A percentile compares a stretch with the other conserved stretches of the same genome.
These are phyloP conservation scores for Tardiomyces blankii DNA, from an alignment of 1,139 yeast genomes.

Conservation along the genomic window DNA sequence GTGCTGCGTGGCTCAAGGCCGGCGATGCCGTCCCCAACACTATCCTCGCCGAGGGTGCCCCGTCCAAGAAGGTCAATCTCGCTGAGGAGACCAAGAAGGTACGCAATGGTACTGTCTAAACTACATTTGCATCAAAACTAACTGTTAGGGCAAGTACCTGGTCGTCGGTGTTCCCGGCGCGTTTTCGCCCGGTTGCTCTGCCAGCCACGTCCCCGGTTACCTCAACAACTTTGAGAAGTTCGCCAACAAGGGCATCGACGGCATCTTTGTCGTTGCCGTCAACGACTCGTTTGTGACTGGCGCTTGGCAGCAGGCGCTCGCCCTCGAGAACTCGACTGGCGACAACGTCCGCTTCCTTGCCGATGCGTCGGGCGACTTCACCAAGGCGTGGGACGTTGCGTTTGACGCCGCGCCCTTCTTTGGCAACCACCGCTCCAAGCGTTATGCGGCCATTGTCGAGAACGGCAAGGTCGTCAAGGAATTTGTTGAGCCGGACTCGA, in stretches of 20 bases:
- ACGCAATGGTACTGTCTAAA: not conserved
- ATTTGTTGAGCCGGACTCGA: constrained; percentile 74
- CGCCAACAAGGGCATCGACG: constrained; percentile 49
- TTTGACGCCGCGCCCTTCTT: constrained; percentile 66
- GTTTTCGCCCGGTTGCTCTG: constrained; percentile 77
- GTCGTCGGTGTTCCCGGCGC: constrained; percentile 88
- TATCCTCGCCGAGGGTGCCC: constrained; percentile 50
- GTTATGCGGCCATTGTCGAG: constrained; percentile 67
- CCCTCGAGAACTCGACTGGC: constrained; percentile 7
- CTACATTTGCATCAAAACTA: not conserved
- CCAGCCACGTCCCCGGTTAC: constrained; percentile 72
- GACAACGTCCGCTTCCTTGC: constrained; percentile 48
- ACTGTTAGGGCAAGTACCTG: constrained; percentile 39
- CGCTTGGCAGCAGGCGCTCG: constrained; percentile 56
- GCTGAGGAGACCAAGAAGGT: constrained; percentile 39
- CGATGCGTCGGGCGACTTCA: constrained; percentile 66
- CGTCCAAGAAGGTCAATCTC: constrained; percentile 53
- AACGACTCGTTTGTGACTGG: constrained; percentile 79
- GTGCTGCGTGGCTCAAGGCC: constrained; percentile 19
- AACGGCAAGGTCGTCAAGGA: constrained; percentile 57
- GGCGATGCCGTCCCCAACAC: constrained; percentile 43
- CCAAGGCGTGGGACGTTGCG: constrained; percentile 48
- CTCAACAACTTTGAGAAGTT: constrained; percentile 40
- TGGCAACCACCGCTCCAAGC: constrained; percentile 63
- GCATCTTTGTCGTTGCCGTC: constrained; percentile 60